A percentile compares a stretch with the other conserved stretches of the same genome.
These are phyloP conservation scores for Venturia effusa DNA, from an alignment of 2,329 filamentous ascomycete genomes.

Conservation along the genomic window DNA sequence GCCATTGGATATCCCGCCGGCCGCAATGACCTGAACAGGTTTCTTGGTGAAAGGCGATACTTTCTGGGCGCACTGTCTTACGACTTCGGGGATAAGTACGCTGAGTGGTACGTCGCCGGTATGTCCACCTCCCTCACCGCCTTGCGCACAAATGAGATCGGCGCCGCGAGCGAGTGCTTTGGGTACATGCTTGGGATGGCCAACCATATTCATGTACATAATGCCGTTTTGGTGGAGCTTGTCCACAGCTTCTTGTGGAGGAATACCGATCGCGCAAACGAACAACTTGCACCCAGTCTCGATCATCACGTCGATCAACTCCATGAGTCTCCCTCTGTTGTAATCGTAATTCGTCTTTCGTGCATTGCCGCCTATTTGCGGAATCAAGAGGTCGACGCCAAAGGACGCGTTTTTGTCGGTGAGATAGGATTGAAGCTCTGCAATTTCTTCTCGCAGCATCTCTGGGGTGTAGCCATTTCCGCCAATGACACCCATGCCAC, in stretches of 20 bases:
- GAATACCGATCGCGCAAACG: conserved; percentile 12
- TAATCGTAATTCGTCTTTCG: conserved; percentile 13
- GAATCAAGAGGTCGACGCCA: conserved; percentile 12
- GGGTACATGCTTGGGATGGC: conserved; percentile 11
- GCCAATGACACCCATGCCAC: conserved; percentile 12
- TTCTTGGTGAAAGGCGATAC: conserved; percentile 8
- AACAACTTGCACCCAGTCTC: conserved; percentile 9
- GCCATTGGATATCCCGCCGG: conserved; percentile 13
- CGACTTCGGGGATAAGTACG: conserved; percentile 10
- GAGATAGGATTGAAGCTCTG: conserved; percentile 11
- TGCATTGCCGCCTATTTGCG: conserved; percentile 9
- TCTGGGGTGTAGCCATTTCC: conserved; percentile 9
- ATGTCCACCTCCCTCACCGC: conserved; percentile 11
- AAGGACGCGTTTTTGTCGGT: conserved; percentile 5
- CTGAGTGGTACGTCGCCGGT: conserved; percentile 11
- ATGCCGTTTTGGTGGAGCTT: conserved; percentile 10
- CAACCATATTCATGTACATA: conserved; percentile 13
- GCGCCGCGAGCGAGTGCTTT: conserved; percentile 10
- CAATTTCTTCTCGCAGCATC: conserved; percentile 10
- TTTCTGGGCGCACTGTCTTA: conserved; percentile 3
- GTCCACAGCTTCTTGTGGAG: conserved; percentile 6
- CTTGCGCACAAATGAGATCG: conserved; percentile 11
- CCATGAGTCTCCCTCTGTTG: conserved; percentile 10
- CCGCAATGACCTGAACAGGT: conserved; percentile 10
- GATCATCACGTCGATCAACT: conserved; percentile 12